A percentile compares a stretch with the other conserved stretches of the same genome.
phyloP scores from a whole-genome alignment of 306 rosid species.

The Dicorynia guianensis region DNA sequence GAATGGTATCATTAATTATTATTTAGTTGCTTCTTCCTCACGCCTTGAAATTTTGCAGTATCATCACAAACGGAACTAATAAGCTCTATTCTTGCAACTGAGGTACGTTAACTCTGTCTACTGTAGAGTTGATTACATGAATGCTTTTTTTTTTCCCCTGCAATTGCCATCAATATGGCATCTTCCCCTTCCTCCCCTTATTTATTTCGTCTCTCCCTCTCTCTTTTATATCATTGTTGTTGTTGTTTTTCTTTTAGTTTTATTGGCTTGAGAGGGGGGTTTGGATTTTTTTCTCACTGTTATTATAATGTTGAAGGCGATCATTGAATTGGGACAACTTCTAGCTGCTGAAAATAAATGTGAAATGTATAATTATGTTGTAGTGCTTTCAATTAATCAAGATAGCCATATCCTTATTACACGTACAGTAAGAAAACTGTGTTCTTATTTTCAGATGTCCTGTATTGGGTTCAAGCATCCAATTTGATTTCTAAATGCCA shows the following conservation, averaged over 20 bases:
- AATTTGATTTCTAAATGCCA: slow-evolving; percentile 18
- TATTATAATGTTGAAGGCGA: slow-evolving; percentile 5
- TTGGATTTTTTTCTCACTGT: no score
- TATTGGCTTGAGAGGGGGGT: no score
- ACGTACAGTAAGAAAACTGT: slow-evolving; percentile 4
- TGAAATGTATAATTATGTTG: slow-evolving; percentile 24
- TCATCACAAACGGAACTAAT: slow-evolving; percentile 83
- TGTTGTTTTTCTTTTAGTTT: no score
- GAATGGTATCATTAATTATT: slow-evolving; percentile 12
- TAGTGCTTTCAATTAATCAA: slow-evolving; percentile 28
- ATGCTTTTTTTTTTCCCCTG: slow-evolving; percentile 6
- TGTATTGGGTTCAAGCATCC: slow-evolving; percentile 10
- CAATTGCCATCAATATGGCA: slow-evolving; percentile 26
- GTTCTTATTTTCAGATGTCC: background rate
- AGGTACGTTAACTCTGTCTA: slow-evolving; percentile 69
- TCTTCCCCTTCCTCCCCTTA: slow-evolving; percentile 6
- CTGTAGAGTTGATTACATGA: slow-evolving; percentile 18
- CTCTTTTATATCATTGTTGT: no score
- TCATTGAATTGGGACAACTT: slow-evolving; percentile 21
- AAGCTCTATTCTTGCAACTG: slow-evolving; percentile 84
- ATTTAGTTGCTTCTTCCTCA: slow-evolving; percentile 30
- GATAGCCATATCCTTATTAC: background rate
- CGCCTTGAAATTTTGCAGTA: slow-evolving; percentile 62
- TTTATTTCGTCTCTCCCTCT: background rate
- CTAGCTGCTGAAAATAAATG: slow-evolving; percentile 11